These are phyloP conservation scores for Malus asiatica DNA, from an alignment of 306 rosid species.

Conservation along the genomic window DNA sequence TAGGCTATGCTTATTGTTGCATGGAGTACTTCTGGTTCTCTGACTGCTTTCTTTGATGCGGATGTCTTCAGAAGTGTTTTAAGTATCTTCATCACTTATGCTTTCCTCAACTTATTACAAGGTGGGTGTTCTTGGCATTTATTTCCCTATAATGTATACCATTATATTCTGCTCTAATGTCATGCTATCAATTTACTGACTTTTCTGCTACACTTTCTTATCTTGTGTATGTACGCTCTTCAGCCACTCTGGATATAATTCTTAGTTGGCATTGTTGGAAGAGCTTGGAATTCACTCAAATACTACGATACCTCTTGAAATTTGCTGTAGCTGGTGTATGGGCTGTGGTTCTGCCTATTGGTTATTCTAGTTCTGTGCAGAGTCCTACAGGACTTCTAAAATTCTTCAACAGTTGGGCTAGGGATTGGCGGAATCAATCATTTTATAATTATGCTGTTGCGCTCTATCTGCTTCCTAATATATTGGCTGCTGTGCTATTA, in stretches of 20 bases:
- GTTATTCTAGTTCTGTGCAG: slow-evolving; percentile 67
- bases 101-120: slow-evolving; percentile 83
- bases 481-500: slow-evolving; percentile 66
- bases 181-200: background rate
- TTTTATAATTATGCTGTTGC: slow-evolving; percentile 63
- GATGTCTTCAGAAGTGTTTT: slow-evolving; percentile 73
- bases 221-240: slow-evolving; percentile 26
- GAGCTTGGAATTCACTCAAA: slow-evolving; percentile 80
- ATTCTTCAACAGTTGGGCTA: slow-evolving; percentile 78
- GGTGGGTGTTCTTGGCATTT: slow-evolving; percentile 32
- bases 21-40: slow-evolving; percentile 77
- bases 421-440: slow-evolving; percentile 63
- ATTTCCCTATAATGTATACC: background rate
- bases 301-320: slow-evolving; percentile 76
- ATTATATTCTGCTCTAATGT: background rate
- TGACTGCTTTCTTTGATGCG: slow-evolving; percentile 50
- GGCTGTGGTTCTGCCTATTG: slow-evolving; percentile 78
- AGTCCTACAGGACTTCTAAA: slow-evolving; percentile 68
- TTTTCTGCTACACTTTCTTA: background rate
- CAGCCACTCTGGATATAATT: slow-evolving; percentile 79
- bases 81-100: slow-evolving; percentile 79
- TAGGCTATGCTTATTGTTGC: slow-evolving; percentile 93
- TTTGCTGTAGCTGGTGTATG: slow-evolving; percentile 75
- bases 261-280: slow-evolving; percentile 76
- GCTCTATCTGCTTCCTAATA: slow-evolving; percentile 68